These are phyloP conservation scores for Candolleomyces eurysporus DNA, from an alignment of 768 basidiomycete species.

Conservation along the genomic window DNA sequence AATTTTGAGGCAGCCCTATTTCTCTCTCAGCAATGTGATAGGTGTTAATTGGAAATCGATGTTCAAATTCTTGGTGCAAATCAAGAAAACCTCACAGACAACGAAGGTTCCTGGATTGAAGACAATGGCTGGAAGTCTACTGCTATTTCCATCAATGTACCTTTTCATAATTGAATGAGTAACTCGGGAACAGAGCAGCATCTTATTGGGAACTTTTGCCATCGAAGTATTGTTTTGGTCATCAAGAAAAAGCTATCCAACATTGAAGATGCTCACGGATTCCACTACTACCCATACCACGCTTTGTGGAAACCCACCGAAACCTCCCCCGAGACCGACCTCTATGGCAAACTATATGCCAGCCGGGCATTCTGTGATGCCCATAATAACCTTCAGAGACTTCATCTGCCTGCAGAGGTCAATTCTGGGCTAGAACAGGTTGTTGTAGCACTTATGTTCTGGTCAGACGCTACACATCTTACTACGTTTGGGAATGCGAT, in stretches of 20 bases:
- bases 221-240: constrained; percentile 6
- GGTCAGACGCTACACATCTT: constrained; percentile 30
- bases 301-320: constrained; percentile 6
- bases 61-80: neutral
- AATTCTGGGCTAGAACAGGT: constrained; percentile 13
- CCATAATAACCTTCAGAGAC: constrained; percentile 2
- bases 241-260: constrained; percentile 9
- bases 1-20: neutral
- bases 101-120: neutral
- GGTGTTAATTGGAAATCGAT: neutral
- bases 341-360: constrained; percentile 18
- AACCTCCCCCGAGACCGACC: constrained; percentile 6
- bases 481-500: constrained; percentile 30
- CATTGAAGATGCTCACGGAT: constrained; percentile 5
- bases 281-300: constrained; percentile 16
- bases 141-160: neutral
- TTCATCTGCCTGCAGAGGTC: neutral
- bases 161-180: neutral
- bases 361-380: constrained; percentile 17
- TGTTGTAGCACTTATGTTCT: constrained; percentile 25
- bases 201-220: neutral
- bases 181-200: neutral
- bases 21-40: neutral
- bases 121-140: neutral
- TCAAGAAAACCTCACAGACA: neutral